These are phyloP conservation scores for Nakaseomyces sp. DNA, from an alignment of 1,139 yeast species.

Conservation along the genomic window DNA sequence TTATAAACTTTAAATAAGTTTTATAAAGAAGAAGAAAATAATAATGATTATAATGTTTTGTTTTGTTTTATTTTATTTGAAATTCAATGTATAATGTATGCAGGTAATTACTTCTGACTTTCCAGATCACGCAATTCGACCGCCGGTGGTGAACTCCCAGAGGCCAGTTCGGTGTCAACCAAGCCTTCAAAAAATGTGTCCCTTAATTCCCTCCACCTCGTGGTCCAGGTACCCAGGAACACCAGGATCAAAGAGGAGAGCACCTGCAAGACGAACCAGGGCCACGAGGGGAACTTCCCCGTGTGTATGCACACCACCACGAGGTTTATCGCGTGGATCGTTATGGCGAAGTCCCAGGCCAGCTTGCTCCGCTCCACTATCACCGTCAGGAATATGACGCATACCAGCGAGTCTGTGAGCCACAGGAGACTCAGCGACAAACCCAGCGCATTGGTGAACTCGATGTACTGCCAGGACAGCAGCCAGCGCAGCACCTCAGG, in stretches of 20 bases:
- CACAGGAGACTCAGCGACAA: conserved; percentile 63
- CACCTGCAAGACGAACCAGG: conserved; percentile 82
- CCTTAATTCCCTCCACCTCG: conserved; percentile 80
- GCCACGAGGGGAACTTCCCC: conserved; percentile 58
- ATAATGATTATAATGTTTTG: no score
- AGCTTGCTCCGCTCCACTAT: conserved; percentile 87
- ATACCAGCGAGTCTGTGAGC: conserved; percentile 68
- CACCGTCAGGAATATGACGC: conserved; percentile 74
- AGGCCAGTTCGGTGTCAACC: conserved; percentile 39
- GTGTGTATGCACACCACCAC: conserved; percentile 60
- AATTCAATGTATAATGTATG: not conserved
- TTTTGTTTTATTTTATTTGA: no score
- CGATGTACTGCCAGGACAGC: conserved; percentile 73
- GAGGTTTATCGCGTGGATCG: conserved; percentile 74
- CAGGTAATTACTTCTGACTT: conserved; percentile 17
- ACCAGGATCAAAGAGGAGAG: conserved; percentile 62
- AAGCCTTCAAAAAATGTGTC: conserved; percentile 82
- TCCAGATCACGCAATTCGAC: conserved; percentile 29
- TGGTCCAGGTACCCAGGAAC: conserved; percentile 72
- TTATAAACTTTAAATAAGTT: not conserved
- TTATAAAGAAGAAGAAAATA: not conserved
- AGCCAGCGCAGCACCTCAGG: conserved; percentile 52
- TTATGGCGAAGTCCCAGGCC: conserved; percentile 92
- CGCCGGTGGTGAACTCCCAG: conserved; percentile 13
- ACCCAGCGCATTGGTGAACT: conserved; percentile 74